Base-by-base conservation (phyloP, 2,329 filamentous ascomycete genomes). In the Alternaria metachromatica region DNA sequence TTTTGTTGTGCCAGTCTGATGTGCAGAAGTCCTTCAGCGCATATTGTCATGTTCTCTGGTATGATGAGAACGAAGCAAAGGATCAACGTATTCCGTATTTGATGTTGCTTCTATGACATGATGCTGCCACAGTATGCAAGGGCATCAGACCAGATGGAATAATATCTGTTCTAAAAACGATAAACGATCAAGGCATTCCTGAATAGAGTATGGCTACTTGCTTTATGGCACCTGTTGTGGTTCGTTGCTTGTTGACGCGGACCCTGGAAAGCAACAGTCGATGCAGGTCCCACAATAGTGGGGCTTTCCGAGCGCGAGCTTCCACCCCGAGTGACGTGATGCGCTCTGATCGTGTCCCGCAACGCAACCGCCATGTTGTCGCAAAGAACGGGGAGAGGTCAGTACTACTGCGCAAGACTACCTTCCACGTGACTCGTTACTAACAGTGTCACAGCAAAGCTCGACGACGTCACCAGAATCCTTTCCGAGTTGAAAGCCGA, bases 391-490 rank as follows among this genome's bases (percentile, higher is more conserved):
- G 72, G 72, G 13, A 72, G 69, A 65, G 70, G 74, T 33, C 12
- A 33, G 28, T 33, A 33, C 28, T 13, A 30, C 28, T 30, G 28
- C 28, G 28, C 28, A 30, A 6, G 28, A 30, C 11, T 30, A 30
- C 6, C 12, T 30, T 13, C 12, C 12, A 30, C 28, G 9, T 11
- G n/a, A 25, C 3, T 5, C 15, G 11, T 20, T 37, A 53, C 73
- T 75, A 57, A 76, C 43, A 8, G 12, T 18, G 2, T 6, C 8
- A 15, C 57, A 80, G 79, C 93, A 87, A 94, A 94, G 81, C 84
- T 91, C 60, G 83, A 87, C 62, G 87, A 92, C 58, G 91, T 95
- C 44, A 88, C 85, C 15, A 83, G 84, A 57, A 81, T 96, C 15
- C 81, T 96, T 68, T 81, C 85, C 44, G 85, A 85, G 46, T 84